Percentiles rank a stretch among this genome's conserved stretches.
Conservation (phyloP, 2,329 filamentous ascomycete species). For the Parastagonospora nodorum region DNA sequence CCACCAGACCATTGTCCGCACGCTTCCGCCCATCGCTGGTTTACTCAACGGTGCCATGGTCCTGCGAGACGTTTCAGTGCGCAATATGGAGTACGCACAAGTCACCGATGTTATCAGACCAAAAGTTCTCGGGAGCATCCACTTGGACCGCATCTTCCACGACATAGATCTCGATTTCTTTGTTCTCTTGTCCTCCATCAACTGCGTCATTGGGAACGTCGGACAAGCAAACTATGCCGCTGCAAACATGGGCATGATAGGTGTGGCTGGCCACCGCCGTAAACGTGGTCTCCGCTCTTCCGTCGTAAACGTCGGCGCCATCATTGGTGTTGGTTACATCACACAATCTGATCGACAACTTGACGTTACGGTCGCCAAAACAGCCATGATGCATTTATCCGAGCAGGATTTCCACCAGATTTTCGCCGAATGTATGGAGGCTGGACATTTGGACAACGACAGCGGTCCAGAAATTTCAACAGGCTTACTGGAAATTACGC, state of each 20-base stretch:
- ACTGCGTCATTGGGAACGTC: slow-evolving; percentile 24
- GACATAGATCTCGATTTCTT: slow-evolving; percentile 30
- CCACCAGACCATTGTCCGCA: not conserved
- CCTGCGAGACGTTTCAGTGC: slow-evolving; percentile 14
- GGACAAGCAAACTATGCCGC: slow-evolving; percentile 55
- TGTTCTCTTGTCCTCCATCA: slow-evolving; percentile 31
- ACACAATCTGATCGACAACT: not conserved
- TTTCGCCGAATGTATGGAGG: slow-evolving; percentile 15
- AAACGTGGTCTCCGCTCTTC: slow-evolving; percentile 44
- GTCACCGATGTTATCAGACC: slow-evolving; percentile 12
- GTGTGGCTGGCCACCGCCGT: slow-evolving; percentile 45
- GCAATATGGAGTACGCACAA: slow-evolving; percentile 9
- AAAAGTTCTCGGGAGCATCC: slow-evolving; percentile 25
- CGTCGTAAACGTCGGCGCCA: slow-evolving; percentile 37
- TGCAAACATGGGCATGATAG: slow-evolving; percentile 49
- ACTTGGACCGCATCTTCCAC: slow-evolving; percentile 10
- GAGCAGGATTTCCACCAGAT: slow-evolving; percentile 18
- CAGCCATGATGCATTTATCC: not conserved
- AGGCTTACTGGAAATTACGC: not conserved
- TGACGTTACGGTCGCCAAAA: not conserved
- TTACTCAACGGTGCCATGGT: slow-evolving; percentile 21
- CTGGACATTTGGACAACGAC: slow-evolving; percentile 8
- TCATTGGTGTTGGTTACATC: slow-evolving; percentile 53
- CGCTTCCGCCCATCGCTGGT: slow-evolving; percentile 15
- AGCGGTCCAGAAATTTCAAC: slow-evolving; percentile 3